A percentile compares a stretch with the other conserved stretches of the same genome.
These are phyloP conservation scores for Raphanus raphanistrum DNA, from an alignment of 345 rosid genomes.

Conservation along the genomic window DNA sequence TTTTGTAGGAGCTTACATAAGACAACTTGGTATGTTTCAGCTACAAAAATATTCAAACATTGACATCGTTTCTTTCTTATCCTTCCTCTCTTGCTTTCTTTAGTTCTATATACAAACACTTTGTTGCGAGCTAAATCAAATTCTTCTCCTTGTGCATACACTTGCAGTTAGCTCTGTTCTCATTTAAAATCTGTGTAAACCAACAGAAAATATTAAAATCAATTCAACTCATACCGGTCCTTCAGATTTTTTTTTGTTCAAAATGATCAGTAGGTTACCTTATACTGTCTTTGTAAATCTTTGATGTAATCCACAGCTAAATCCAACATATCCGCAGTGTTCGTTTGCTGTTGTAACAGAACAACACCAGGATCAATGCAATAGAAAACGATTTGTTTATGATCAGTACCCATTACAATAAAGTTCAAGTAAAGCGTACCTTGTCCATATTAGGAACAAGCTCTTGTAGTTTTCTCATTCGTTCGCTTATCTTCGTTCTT, in stretches of 20 bases:
- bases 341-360: conserved; percentile 72
- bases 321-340: conserved; percentile 96
- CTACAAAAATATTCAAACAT: not conserved
- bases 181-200: conserved; percentile 32
- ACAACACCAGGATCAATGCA: not conserved
- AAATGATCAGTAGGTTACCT: conserved; percentile 46
- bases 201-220: not conserved
- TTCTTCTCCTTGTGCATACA: conserved; percentile 37
- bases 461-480: conserved; percentile 96
- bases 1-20: not conserved
- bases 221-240: not conserved
- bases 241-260: not conserved
- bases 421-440: conserved; percentile 42
- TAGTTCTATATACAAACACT: conserved; percentile 14
- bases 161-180: conserved; percentile 40
- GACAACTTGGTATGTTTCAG: not conserved
- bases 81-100: conserved; percentile 14
- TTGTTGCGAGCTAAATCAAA: conserved; percentile 16
- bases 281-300: conserved; percentile 81
- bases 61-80: not conserved
- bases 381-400: not conserved
- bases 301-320: conserved; percentile 97
- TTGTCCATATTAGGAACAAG: conserved; percentile 98
- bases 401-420: not conserved
- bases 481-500: conserved; percentile 91